These are phyloP conservation scores for Coccinonectria pachysandricola DNA, from an alignment of 2,329 filamentous ascomycete genomes.

Conservation along the genomic window DNA sequence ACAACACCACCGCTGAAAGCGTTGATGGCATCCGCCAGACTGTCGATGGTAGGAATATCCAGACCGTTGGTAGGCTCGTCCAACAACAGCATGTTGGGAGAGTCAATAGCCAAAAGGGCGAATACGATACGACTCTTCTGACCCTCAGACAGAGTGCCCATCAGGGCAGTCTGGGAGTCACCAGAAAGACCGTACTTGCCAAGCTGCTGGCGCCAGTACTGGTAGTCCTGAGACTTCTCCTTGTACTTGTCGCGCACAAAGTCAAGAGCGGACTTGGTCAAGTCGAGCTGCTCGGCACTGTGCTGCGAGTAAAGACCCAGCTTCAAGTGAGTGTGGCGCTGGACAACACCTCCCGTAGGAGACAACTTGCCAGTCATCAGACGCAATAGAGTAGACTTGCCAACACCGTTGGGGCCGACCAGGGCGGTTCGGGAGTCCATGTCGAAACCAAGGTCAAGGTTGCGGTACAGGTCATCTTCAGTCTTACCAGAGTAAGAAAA, in stretches of 20 bases:
- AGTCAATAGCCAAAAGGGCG: conserved; percentile 86
- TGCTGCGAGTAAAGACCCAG: conserved; percentile 97
- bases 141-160: conserved; percentile 95
- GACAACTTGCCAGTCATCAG: conserved; percentile 95
- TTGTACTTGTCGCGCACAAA: conserved; percentile 95
- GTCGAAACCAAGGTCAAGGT: conserved; percentile 96
- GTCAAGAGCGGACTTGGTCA: conserved; percentile 95
- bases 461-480: conserved; percentile 88
- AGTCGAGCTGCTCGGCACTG: conserved; percentile 93
- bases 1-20: conserved; percentile 93
- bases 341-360: conserved; percentile 71
- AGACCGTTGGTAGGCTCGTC: conserved; percentile 99
- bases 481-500: conserved; percentile 92
- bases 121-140: conserved; percentile 99
- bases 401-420: conserved; percentile 97
- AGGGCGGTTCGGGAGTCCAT: conserved; percentile 98
- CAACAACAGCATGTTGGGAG: conserved; percentile 93
- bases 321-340: conserved; percentile 95
- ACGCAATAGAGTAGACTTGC: conserved; percentile 91
- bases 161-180: conserved; percentile 89
- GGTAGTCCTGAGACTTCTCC: conserved; percentile 87
- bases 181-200: conserved; percentile 89
- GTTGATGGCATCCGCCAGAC: conserved; percentile 94
- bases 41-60: conserved; percentile 97
- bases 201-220: conserved; percentile 98